A percentile compares a stretch with the other conserved stretches of the same genome.
Evolutionary conservation across 2,329 filamentous ascomycete species (phyloP).

Genomic region (Cryphonectria carpinicola): DNA sequence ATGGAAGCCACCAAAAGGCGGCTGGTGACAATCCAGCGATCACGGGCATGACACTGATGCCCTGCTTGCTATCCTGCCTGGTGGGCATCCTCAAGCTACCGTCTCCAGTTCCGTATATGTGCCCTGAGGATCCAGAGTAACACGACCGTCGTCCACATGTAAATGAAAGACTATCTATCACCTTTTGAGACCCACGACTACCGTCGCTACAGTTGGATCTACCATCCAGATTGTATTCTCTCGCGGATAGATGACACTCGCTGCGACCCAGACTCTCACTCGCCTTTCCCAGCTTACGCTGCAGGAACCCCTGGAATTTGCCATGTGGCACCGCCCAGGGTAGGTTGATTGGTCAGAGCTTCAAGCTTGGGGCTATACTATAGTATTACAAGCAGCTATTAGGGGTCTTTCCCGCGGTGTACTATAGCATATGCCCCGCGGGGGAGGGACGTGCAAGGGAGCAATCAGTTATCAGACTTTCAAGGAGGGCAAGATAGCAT

Average conservation of each 20-base stretch:
- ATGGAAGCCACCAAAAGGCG: background rate
- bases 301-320: conserved; percentile 2
- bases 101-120: no score
- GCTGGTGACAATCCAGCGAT: background rate
- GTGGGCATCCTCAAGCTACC: background rate
- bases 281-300: background rate
- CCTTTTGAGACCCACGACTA: background rate
- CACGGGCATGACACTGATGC: background rate
- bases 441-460: background rate
- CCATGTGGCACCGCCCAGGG: conserved; percentile 1
- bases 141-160: background rate
- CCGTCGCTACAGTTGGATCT: background rate
- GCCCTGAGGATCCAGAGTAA: background rate
- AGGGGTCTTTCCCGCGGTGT: background rate
- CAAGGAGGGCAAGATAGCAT: background rate
- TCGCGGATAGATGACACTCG: background rate
- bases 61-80: background rate
- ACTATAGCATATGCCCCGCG: background rate
- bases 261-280: background rate
- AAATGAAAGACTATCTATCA: background rate
- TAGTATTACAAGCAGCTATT: background rate
- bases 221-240: background rate
- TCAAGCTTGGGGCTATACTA: background rate
- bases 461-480: background rate
- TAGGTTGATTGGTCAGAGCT: background rate